Base-by-base conservation (phyloP, 192 early-diverging fungal species). In the Gamsiella multidivaricata region DNA sequence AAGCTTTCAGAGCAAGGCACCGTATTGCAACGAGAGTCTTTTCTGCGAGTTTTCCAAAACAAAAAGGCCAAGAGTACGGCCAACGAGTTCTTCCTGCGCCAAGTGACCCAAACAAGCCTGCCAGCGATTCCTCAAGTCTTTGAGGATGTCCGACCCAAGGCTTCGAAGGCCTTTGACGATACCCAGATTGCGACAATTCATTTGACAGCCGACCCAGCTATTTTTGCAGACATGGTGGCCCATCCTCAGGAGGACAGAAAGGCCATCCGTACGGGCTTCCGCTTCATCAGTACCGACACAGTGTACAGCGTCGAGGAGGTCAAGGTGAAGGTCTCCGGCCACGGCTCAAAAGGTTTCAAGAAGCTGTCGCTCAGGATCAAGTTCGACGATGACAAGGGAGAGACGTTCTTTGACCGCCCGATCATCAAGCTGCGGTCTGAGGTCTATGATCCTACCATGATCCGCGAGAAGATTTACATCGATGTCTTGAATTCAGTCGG, bases 321-420 rank as follows among this genome's bases (percentile, higher is more conserved):
- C 36, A 57, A 70, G 66, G 23, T 83, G n/a, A 83, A 81, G 58
- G 46, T 83, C 23, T 69, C 73, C 22, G 82, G 82, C 12, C 69
- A 81, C 26, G 75, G 59, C 9, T 79, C 72, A 10, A 53, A 69
- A 5, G 32, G 54, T 23, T 83, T 69, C 72, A 59, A 79, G 34
- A 83, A 83, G 42, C 47, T 80, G 34, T 80, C 82, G 20, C 66
- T 80, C 43, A 70, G 62, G 25, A 1, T 83, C 54, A 83, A 83
- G 43, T 76, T 83, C 36, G 53, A 69, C 22, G 42, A 65, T 1
- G 54, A 71, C 4, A 60, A 60, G 28, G 55, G 51, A 3, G 42
- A 83, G 22, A 79, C 76, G 3, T 64, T 83, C 15, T 80, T 67
- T 58, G 32, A 65, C 15, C 70, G 76, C 25, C 69, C 63, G 31